These are phyloP conservation scores for Wickerhamomyces alni DNA, from an alignment of 805 yeast species.

Conservation along the genomic window DNA sequence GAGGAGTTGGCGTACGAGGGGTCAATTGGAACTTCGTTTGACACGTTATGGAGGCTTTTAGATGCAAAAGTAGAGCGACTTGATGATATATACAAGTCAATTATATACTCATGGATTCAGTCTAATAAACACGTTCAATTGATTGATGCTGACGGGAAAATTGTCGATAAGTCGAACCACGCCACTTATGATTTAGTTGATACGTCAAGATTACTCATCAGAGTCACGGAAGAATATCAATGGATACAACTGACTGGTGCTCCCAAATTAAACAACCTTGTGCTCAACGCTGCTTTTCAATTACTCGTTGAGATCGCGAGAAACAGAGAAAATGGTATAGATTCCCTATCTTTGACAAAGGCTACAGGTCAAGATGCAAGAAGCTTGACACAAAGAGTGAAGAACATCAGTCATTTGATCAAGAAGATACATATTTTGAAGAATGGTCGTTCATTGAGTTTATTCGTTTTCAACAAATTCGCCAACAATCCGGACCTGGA, in stretches of 20 bases:
- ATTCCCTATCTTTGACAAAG: slow-evolving; percentile 49
- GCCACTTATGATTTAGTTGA: slow-evolving; percentile 5
- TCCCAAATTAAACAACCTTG: slow-evolving; percentile 39
- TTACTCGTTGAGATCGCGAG: slow-evolving; percentile 56
- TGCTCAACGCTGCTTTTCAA: slow-evolving; percentile 53
- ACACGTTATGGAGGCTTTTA: slow-evolving; percentile 28
- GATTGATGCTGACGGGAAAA: neutral
- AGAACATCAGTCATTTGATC: slow-evolving; percentile 46
- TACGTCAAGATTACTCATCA: slow-evolving; percentile 13
- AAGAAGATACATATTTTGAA: slow-evolving; percentile 32
- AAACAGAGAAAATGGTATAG: slow-evolving; percentile 49
- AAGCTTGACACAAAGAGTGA: slow-evolving; percentile 59
- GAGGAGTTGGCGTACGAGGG: slow-evolving; percentile 31
- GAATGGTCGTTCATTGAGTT: slow-evolving; percentile 47
- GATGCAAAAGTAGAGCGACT: slow-evolving; percentile 12
- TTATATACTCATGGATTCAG: slow-evolving; percentile 34
- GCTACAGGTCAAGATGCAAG: slow-evolving; percentile 65
- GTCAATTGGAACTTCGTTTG: slow-evolving; percentile 26
- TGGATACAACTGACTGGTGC: slow-evolving; percentile 56
- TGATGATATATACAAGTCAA: slow-evolving; percentile 26
- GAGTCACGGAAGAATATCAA: slow-evolving; percentile 48
- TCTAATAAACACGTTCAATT: slow-evolving; percentile 16
- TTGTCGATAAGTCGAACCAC: neutral
- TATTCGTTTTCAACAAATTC: slow-evolving; percentile 46
- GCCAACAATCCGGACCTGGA: slow-evolving; percentile 19